phyloP scores from a whole-genome alignment of 495 filamentous ascomycete species.

The Amniculicola lignicola region DNA sequence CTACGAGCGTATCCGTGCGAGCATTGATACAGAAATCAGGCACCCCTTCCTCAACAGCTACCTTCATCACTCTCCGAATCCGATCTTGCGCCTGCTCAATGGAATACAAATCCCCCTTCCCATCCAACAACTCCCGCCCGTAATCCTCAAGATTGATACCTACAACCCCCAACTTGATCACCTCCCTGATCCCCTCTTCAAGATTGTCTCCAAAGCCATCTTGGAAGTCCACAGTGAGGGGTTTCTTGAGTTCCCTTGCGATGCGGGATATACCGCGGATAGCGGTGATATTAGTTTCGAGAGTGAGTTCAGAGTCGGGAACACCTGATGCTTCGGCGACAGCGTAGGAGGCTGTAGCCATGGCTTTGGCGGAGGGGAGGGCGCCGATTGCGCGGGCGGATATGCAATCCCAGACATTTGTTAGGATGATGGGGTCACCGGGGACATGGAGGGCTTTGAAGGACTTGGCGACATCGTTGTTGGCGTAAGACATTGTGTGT shows the following conservation, averaged over 20 bases:
- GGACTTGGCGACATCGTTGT: slow-evolving; percentile 38
- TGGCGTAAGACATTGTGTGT: slow-evolving; percentile 10
- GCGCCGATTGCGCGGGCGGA: slow-evolving; percentile 47
- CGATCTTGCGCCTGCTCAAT: slow-evolving; percentile 10
- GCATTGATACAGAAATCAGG: slow-evolving; percentile 33
- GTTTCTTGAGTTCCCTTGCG: slow-evolving; percentile 9
- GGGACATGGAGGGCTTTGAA: slow-evolving; percentile 51
- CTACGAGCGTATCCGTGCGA: slow-evolving; percentile 26
- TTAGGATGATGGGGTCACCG: slow-evolving; percentile 49
- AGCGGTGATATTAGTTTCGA: slow-evolving; percentile 40
- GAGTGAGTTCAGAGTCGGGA: slow-evolving; percentile 46
- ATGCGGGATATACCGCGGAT: slow-evolving; percentile 17
- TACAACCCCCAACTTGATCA: slow-evolving; percentile 16
- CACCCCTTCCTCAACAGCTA: slow-evolving; percentile 18
- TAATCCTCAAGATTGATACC: slow-evolving; percentile 32
- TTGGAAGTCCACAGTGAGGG: slow-evolving; percentile 29
- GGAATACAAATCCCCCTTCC: slow-evolving; percentile 7
- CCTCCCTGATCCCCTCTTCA: slow-evolving; percentile 17
- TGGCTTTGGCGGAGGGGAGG: slow-evolving; percentile 45
- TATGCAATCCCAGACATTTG: slow-evolving; percentile 52
- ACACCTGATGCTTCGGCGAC: slow-evolving; percentile 47
- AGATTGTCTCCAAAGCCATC: slow-evolving; percentile 30
- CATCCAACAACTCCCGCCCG: slow-evolving; percentile 17
- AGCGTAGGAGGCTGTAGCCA: slow-evolving; percentile 55
- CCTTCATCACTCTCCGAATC: slow-evolving; percentile 14